Evolutionary conservation across 192 early-diverging fungal species (phyloP).

Genomic region (Thoreauomyces humboldtii): DNA sequence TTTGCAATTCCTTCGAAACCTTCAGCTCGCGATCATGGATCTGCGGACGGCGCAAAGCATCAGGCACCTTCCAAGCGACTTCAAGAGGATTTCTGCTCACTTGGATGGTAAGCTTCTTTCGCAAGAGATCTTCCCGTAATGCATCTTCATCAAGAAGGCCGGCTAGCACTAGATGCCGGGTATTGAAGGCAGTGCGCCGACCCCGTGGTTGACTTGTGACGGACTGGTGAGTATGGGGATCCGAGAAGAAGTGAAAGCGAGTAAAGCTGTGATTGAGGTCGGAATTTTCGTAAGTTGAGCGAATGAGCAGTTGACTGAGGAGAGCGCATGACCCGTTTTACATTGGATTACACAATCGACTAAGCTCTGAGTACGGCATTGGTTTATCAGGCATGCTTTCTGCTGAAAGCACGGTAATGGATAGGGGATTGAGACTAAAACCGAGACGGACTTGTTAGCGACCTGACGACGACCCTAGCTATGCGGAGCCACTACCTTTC

Average conservation of each 20-base stretch:
- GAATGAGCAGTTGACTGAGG: no score
- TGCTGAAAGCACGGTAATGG: slow-evolving; percentile 24
- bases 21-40: slow-evolving; percentile 38
- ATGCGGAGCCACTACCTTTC: no score
- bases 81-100: slow-evolving; percentile 1
- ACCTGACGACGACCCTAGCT: no score
- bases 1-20: background rate
- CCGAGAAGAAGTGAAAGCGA: slow-evolving; percentile 29
- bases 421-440: slow-evolving; percentile 40
- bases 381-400: slow-evolving; percentile 36
- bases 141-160: slow-evolving; percentile 30
- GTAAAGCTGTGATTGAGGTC: slow-evolving; percentile 18
- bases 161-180: slow-evolving; percentile 33
- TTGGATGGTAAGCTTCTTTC: slow-evolving; percentile 23
- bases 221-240: slow-evolving; percentile 26
- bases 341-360: slow-evolving; percentile 26
- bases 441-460: no score
- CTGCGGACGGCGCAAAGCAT: slow-evolving; percentile 5
- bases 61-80: background rate
- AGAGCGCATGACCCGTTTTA: no score
- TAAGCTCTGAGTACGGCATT: slow-evolving; percentile 19
- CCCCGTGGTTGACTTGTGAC: slow-evolving; percentile 1
- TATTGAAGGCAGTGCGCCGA: slow-evolving; percentile 19
- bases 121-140: slow-evolving; percentile 25
- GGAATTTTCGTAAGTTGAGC: no score